phyloP scores from a whole-genome alignment of 345 rosid genomes.

The Luvunga scandens region DNA sequence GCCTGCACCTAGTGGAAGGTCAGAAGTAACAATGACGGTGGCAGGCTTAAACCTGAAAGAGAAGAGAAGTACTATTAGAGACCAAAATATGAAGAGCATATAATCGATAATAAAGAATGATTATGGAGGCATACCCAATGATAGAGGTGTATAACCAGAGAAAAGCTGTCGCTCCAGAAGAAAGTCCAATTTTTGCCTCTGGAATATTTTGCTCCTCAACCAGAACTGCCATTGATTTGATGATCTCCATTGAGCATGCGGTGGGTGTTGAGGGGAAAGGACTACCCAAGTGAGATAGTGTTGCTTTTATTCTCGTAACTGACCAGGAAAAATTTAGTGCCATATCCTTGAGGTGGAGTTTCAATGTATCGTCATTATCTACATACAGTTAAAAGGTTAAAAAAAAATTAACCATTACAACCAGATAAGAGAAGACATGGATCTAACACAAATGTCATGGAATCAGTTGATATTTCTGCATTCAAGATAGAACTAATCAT shows the following conservation, averaged over 20 bases:
- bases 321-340: conserved; percentile 81
- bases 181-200: conserved; percentile 60
- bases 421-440: not conserved
- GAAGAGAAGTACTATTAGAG: conserved; percentile 16
- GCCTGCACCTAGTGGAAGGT: conserved; percentile 88
- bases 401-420: not conserved
- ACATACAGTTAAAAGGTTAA: not conserved
- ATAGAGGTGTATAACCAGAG: conserved; percentile 87
- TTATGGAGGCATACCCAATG: conserved; percentile 53
- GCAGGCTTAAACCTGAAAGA: conserved; percentile 74
- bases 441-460: not conserved
- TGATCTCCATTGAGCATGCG: conserved; percentile 49
- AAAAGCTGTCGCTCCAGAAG: conserved; percentile 75
- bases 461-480: not conserved
- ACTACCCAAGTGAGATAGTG: conserved; percentile 40
- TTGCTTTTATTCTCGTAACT: conserved; percentile 53
- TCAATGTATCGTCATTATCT: conserved; percentile 58
- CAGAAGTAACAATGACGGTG: conserved; percentile 60
- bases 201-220: conserved; percentile 73
- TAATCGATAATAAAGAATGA: not conserved
- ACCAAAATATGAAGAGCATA: not conserved
- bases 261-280: conserved; percentile 49
- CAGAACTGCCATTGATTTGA: conserved; percentile 48
- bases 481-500: not conserved
- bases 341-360: conserved; percentile 58